Evolutionary conservation across 129 eudicot species (phyloP), one percentile per base, ranked within the genome.

Genomic region (Lonicera japonica): DNA sequence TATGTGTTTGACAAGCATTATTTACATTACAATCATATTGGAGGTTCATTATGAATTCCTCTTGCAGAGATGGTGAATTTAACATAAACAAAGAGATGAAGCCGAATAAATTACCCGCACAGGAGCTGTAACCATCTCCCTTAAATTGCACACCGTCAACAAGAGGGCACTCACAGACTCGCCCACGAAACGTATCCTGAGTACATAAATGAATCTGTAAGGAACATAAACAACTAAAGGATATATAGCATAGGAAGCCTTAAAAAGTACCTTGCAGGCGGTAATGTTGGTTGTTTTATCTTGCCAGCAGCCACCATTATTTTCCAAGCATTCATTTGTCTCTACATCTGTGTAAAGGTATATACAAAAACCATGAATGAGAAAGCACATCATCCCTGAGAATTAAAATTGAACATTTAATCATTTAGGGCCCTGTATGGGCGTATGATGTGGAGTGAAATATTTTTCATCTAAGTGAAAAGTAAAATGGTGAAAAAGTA

Each of bases 281-380:
- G 96, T 88, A 57, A 85, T 71, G 67, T 94, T 94, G 61, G 89
- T 77, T 8, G 60, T 64, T 70, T 70, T 79, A 64, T 88, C 99
- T 68, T 83, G 87, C 99, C 99, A 94, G 77, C 99, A 94, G 18
- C 99, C 99, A 65, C 99, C 99, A 73, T 88, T 82, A 41, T 83
- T 83, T 47, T 85, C 90, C 71, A 85, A 78, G 58, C 99, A 94
- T 80, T 94, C 99, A 50, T 94, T 94, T 67, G 99, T 94, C 72
- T 94, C 96, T 62, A 94, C 84, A 21, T 88, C 99, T 94, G 83
- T n/a, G 53, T 9, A 29, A 40, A 53, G 59, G 50, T 3, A 56
- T 11, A 8, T 11, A 13, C 5, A 20, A 63, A 63, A 18, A 21
- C 25, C 45, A 52, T 7, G 7, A 54, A 51, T 40, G 59, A 66